Percentiles rank a stretch among this genome's conserved stretches.
phyloP scores from a whole-genome alignment of 129 eudicot genomes.

The Arctium minus region DNA sequence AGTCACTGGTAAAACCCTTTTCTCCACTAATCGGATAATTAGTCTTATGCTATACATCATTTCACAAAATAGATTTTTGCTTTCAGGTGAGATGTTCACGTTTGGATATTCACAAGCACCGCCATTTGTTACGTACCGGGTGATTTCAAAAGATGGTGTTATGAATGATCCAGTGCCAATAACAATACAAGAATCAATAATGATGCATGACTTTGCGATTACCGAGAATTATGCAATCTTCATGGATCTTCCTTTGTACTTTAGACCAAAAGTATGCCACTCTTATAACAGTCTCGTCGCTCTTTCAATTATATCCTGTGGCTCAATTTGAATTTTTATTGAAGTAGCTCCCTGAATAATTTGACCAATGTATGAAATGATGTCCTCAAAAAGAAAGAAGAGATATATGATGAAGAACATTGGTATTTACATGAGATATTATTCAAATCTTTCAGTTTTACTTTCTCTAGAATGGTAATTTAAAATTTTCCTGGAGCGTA shows the following conservation, averaged over 20 bases:
- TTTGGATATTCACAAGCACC: constrained; percentile 81
- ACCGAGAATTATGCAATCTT: constrained; percentile 91
- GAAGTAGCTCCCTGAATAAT: not conserved
- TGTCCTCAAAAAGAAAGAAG: not conserved
- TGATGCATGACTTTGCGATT: constrained; percentile 99
- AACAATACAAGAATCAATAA: constrained; percentile 61
- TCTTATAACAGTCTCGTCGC: not conserved
- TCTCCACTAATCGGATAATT: not conserved
- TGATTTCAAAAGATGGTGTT: constrained; percentile 80
- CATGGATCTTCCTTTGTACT: constrained; percentile 89
- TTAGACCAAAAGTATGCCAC: constrained; percentile 73
- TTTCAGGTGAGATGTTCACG: constrained; percentile 94
- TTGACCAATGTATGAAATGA: not conserved
- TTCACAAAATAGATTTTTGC: not conserved
- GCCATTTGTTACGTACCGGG: constrained; percentile 83
- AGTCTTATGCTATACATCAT: not conserved
- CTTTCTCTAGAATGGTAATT: not conserved
- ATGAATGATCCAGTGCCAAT: constrained; percentile 98
- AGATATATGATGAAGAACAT: not conserved
- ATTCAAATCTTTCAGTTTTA: not conserved
- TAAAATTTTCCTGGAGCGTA: not conserved
- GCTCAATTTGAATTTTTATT: not conserved
- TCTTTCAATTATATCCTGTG: not conserved
- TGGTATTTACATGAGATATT: not conserved
- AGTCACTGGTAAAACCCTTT: constrained; percentile 55